Evolutionary conservation across 306 rosid genomes (phyloP).

Genomic region (Trifolium repens): DNA sequence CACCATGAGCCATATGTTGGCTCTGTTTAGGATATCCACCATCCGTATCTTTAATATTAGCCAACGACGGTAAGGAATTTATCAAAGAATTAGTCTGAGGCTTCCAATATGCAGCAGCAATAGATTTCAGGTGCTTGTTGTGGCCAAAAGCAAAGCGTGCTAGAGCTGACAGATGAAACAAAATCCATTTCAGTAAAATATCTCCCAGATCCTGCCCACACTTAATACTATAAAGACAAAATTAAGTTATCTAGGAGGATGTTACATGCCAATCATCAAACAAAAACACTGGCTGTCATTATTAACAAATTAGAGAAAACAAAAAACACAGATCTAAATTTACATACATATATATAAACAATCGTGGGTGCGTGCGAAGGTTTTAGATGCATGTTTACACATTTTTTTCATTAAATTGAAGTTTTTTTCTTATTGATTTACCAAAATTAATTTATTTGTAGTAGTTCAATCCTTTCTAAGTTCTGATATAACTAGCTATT

Average conservation of each 20-base stretch:
- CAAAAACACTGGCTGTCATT: not conserved
- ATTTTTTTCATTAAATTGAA: not conserved
- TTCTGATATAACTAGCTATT: slow-evolving; percentile 20
- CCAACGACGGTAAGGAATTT: slow-evolving; percentile 80
- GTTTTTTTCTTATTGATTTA: slow-evolving; percentile 21
- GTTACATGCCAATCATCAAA: slow-evolving; percentile 13
- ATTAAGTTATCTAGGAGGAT: not conserved
- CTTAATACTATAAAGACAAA: slow-evolving; percentile 14
- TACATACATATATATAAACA: not conserved
- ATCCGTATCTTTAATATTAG: slow-evolving; percentile 64
- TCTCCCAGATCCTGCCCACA: not conserved
- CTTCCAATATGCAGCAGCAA: slow-evolving; percentile 93
- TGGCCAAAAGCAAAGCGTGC: slow-evolving; percentile 98
- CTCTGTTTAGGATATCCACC: slow-evolving; percentile 57
- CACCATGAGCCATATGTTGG: slow-evolving; percentile 62
- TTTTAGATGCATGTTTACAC: slow-evolving; percentile 20
- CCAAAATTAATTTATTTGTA: not conserved
- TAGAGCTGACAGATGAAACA: slow-evolving; percentile 59
- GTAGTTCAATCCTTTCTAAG: not conserved
- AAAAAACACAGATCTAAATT: not conserved
- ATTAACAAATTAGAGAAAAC: slow-evolving; percentile 1
- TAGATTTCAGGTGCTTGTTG: slow-evolving; percentile 86
- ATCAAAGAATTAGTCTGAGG: slow-evolving; percentile 82
- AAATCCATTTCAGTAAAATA: slow-evolving; percentile 30
- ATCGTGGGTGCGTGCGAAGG: not conserved